Base-by-base conservation (phyloP, 331 rosid genomes). In the Malus hybrid region DNA sequence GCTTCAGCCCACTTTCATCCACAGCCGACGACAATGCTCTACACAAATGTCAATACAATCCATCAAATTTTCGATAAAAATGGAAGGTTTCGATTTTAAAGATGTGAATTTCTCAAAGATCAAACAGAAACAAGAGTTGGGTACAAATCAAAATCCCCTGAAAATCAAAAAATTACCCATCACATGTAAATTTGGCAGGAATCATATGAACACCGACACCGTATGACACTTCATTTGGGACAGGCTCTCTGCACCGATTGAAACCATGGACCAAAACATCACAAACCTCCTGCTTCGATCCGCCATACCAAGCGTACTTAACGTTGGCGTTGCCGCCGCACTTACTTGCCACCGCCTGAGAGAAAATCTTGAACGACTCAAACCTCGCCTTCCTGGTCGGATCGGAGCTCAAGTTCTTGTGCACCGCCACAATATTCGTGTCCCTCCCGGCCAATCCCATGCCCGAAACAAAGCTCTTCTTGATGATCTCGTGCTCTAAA, bases 261-360 rank as follows among this genome's bases (percentile, higher is more conserved):
- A 90, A 91, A 20, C 96, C 93, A 73, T 53, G 28, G 29, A 80
- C 62, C 20, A 87, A 60, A 42, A 87, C 77, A 28, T 70, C 71
- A 7, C 50, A 5, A 39, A 91, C 72, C 46, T 85, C 83, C 10
- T 84, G 75, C 62, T 60, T 79, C 3, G 93, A 65, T 39, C 79
- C 84, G 66, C 87, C 92, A 19, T 75, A 82, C 93, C 91, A 91
- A 48, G 80, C 90, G 30, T 33, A 33, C 68, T 69, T 70, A 18
- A 75, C 46, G 39, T 88, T 82, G 28, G 92, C 77, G 72, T 82
- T 72, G 0, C 89, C 88, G 0, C 87, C 84, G 29, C 80, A 72
- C 52, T 86, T 86, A 32, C 68, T 33, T 5, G 87, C 85, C 78
- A 88, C 75, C 2, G 88, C 86, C 77, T 58, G 33, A 0, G 78